Evolutionary conservation across 306 rosid species (phyloP).

Genomic region (Prunus persica): DNA sequence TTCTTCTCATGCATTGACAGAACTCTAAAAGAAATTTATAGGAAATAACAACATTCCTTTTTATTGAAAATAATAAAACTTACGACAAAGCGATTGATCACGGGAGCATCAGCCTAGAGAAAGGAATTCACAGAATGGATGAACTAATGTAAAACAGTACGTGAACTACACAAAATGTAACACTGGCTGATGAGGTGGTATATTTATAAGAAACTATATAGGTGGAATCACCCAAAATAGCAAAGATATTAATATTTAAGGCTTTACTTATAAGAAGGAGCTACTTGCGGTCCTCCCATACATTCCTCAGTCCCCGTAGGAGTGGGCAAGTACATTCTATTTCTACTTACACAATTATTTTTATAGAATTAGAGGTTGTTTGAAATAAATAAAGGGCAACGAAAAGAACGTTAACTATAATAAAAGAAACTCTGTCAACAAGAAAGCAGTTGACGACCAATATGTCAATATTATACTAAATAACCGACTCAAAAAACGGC

Average conservation of each 20-base stretch:
- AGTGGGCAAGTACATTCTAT: background rate
- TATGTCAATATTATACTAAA: background rate
- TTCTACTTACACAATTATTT: background rate
- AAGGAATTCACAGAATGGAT: too few relatives aligned
- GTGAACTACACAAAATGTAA: too few relatives aligned
- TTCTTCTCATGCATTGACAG: background rate
- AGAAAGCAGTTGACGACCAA: background rate
- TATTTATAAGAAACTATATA: background rate
- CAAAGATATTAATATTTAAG: background rate
- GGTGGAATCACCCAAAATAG: background rate
- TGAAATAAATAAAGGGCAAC: background rate
- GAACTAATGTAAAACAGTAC: too few relatives aligned
- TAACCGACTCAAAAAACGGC: too few relatives aligned
- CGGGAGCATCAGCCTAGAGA: background rate
- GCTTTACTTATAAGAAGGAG: background rate
- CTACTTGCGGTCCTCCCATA: background rate
- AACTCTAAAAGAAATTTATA: background rate
- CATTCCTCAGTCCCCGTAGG: background rate
- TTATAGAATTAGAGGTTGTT: too few relatives aligned
- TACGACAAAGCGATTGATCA: too few relatives aligned
- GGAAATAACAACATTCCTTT: background rate
- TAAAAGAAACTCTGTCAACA: background rate
- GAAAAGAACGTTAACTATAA: background rate
- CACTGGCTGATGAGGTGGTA: background rate
- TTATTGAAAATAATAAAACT: background rate